Percentiles rank a stretch among this genome's conserved stretches.
Conservation (phyloP, 2,329 filamentous ascomycete genomes). For the Passalora sequoiae region DNA sequence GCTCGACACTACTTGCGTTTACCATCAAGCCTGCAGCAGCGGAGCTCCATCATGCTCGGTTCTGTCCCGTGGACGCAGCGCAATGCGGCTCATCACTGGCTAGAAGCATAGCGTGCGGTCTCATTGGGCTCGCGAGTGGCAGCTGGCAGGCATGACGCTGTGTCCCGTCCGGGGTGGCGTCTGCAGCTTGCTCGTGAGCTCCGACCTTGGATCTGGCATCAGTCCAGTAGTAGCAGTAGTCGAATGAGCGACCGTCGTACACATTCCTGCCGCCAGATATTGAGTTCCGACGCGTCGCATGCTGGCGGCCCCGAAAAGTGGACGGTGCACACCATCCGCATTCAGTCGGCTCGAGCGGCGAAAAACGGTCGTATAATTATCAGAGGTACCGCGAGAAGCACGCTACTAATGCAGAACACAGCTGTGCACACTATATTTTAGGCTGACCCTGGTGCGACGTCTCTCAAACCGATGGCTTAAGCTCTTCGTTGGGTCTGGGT, state of each 20-base stretch:
- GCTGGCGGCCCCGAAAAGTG: background rate
- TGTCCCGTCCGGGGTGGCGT: conserved; percentile 11
- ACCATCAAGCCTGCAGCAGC: conserved; percentile 17
- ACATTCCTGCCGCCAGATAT: background rate
- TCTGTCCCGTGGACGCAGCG: conserved; percentile 36
- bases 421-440: conserved; percentile 4
- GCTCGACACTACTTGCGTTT: background rate
- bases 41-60: conserved; percentile 20
- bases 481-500: conserved; percentile 1
- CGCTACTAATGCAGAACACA: conserved; percentile 3
- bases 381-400: too few species aligned
- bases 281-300: background rate
- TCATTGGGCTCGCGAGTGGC: conserved; percentile 12
- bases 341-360: too few species aligned
- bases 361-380: too few species aligned
- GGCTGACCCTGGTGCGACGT: conserved; percentile 5
- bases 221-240: too few species aligned
- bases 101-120: conserved; percentile 5
- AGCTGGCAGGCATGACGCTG: conserved; percentile 21
- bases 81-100: conserved; percentile 35
- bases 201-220: conserved; percentile 9
- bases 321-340: background rate
- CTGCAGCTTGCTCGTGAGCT: conserved; percentile 8
- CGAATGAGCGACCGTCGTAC: too few species aligned
- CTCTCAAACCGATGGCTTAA: conserved; percentile 6